Percentiles rank a stretch among this genome's conserved stretches.
Conservation (phyloP, 306 rosid genomes). For the Castanospermum australe region DNA sequence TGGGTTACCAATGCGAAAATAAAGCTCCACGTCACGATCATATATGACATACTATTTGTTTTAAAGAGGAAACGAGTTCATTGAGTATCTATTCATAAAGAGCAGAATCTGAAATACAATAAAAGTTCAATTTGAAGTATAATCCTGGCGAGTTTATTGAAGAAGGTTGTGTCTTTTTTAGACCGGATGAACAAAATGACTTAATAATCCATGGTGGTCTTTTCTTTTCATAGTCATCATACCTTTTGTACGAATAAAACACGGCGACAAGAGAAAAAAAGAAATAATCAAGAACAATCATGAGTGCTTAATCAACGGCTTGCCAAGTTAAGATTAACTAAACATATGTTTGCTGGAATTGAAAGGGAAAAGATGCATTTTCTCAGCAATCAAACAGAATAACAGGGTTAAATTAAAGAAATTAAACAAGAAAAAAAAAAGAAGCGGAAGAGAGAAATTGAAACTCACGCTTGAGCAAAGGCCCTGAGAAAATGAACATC, state of each 20-base stretch:
- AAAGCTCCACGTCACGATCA: background rate
- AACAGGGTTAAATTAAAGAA: background rate
- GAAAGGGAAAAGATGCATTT: background rate
- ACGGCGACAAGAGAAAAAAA: background rate
- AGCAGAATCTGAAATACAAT: background rate
- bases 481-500: constrained; percentile 88
- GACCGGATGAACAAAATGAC: background rate
- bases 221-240: background rate
- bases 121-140: background rate
- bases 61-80: background rate
- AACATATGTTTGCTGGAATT: too few relatives aligned
- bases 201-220: too few relatives aligned
- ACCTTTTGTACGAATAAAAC: background rate
- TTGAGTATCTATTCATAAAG: too few relatives aligned
- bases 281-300: background rate
- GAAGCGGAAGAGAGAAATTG: background rate
- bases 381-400: background rate
- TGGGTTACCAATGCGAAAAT: background rate
- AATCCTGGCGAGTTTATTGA: too few relatives aligned
- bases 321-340: background rate
- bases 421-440: background rate
- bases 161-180: background rate
- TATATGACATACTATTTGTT: background rate
- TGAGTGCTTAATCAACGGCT: background rate
- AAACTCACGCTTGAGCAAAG: constrained; percentile 75